Percentiles rank a stretch among this genome's conserved stretches.
These are phyloP conservation scores for Cnidoscolus chayamansa DNA, from an alignment of 441 rosid genomes.

Conservation along the genomic window DNA sequence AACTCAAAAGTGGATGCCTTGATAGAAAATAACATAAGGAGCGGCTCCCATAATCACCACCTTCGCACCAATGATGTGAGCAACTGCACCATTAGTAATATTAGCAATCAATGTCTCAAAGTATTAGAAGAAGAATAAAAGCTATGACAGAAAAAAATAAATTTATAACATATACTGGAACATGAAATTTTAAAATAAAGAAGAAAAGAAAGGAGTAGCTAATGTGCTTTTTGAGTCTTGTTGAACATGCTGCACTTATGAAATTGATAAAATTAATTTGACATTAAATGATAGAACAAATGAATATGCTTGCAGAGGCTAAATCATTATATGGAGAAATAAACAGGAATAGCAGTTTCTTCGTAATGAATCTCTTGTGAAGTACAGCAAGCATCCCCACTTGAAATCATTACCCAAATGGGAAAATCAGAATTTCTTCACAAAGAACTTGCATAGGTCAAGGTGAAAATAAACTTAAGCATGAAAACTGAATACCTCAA, in stretches of 20 bases:
- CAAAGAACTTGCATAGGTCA: background rate
- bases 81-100: constrained; percentile 49
- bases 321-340: background rate
- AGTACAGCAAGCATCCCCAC: background rate
- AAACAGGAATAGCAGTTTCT: background rate
- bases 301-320: background rate
- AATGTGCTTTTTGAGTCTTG: background rate
- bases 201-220: background rate
- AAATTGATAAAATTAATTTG: background rate
- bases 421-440: background rate
- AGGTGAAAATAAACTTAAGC: background rate
- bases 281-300: background rate
- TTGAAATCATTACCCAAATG: background rate
- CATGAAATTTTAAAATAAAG: background rate
- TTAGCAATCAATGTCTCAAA: background rate
- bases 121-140: background rate
- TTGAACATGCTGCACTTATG: background rate
- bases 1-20: constrained; percentile 10
- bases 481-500: constrained; percentile 53
- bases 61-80: constrained; percentile 75
- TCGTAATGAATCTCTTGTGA: background rate
- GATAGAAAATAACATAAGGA: constrained; percentile 12
- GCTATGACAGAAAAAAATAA: background rate
- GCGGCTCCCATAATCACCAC: constrained; percentile 43
- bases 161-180: background rate